phyloP scores from a whole-genome alignment of 192 early-diverging fungal genomes.

The Mortierella alpina region DNA sequence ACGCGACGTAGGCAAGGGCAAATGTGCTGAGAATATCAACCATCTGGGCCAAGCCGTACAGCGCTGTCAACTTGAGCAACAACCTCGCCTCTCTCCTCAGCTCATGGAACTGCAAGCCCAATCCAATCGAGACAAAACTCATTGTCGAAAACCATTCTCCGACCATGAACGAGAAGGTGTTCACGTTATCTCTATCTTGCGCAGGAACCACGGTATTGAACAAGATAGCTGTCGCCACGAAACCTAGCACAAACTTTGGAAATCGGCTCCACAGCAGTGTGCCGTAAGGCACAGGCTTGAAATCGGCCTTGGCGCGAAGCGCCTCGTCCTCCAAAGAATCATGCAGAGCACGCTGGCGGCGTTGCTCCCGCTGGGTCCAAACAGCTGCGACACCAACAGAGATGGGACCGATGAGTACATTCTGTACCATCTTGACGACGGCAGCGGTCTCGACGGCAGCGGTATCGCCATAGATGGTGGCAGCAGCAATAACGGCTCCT shows the following conservation, averaged over 20 bases:
- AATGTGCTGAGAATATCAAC: slow-evolving; percentile 61
- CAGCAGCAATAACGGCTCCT: slow-evolving; percentile 64
- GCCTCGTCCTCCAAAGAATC: slow-evolving; percentile 27
- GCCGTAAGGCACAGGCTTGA: slow-evolving; percentile 28
- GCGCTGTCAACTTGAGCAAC: slow-evolving; percentile 55
- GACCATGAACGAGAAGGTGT: slow-evolving; percentile 62
- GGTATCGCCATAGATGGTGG: slow-evolving; percentile 61
- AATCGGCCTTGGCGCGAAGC: slow-evolving; percentile 27
- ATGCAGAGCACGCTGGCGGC: slow-evolving; percentile 23
- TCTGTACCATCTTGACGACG: slow-evolving; percentile 67
- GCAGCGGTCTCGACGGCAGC: slow-evolving; percentile 59
- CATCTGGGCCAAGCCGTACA: slow-evolving; percentile 61
- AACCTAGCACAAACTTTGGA: slow-evolving; percentile 65
- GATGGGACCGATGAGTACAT: slow-evolving; percentile 65
- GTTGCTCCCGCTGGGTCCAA: slow-evolving; percentile 58
- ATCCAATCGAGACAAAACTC: slow-evolving; percentile 64
- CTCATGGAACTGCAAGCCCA: slow-evolving; percentile 64
- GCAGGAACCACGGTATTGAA: slow-evolving; percentile 60
- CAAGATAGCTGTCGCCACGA: slow-evolving; percentile 58
- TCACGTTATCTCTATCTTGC: slow-evolving; percentile 41
- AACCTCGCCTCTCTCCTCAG: slow-evolving; percentile 52
- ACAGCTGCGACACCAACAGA: slow-evolving; percentile 59
- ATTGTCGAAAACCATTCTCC: slow-evolving; percentile 65
- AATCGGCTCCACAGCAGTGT: slow-evolving; percentile 60
- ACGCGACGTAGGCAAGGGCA: slow-evolving; percentile 59